Conservation (phyloP, 495 filamentous ascomycete genomes). For the Acidomyces sp. region DNA sequence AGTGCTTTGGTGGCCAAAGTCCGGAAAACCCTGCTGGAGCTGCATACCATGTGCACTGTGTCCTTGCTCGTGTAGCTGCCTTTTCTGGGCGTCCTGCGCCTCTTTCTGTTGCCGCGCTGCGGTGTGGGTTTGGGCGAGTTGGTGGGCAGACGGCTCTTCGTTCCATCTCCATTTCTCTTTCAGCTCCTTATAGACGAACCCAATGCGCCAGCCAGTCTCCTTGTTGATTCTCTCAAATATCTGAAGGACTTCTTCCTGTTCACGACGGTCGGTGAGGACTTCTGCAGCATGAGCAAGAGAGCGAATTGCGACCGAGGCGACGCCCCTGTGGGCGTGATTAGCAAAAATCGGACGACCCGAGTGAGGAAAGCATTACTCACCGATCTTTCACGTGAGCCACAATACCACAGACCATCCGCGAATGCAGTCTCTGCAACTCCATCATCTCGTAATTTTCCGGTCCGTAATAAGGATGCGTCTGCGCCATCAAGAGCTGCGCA, state of each 20-base stretch:
- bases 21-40: slow-evolving; percentile 3
- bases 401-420: slow-evolving; percentile 76
- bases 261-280: slow-evolving; percentile 48
- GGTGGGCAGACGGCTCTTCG: slow-evolving; percentile 29
- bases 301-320: slow-evolving; percentile 62
- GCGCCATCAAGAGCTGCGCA: slow-evolving; percentile 63
- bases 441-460: slow-evolving; percentile 52
- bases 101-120: slow-evolving; percentile 14
- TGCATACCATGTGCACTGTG: background rate
- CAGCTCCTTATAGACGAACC: slow-evolving; percentile 53
- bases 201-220: slow-evolving; percentile 66
- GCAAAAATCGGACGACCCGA: background rate
- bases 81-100: slow-evolving; percentile 10
- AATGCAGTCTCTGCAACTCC: slow-evolving; percentile 53
- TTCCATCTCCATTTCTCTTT: slow-evolving; percentile 70
- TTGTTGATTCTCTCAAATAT: slow-evolving; percentile 63
- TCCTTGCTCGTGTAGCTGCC: slow-evolving; percentile 7
- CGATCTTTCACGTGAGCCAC: slow-evolving; percentile 70
- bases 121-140: slow-evolving; percentile 20
- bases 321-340: slow-evolving; percentile 38
- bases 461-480: slow-evolving; percentile 52
- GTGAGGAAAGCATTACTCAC: slow-evolving; percentile 24
- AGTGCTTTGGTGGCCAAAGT: slow-evolving; percentile 1
- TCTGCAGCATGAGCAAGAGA: slow-evolving; percentile 71
- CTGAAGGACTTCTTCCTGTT: slow-evolving; percentile 72